Percentiles rank a stretch among this genome's conserved stretches.
phyloP scores from a whole-genome alignment of 371 early-diverging fungal genomes.

The Fennellomyces sp. region DNA sequence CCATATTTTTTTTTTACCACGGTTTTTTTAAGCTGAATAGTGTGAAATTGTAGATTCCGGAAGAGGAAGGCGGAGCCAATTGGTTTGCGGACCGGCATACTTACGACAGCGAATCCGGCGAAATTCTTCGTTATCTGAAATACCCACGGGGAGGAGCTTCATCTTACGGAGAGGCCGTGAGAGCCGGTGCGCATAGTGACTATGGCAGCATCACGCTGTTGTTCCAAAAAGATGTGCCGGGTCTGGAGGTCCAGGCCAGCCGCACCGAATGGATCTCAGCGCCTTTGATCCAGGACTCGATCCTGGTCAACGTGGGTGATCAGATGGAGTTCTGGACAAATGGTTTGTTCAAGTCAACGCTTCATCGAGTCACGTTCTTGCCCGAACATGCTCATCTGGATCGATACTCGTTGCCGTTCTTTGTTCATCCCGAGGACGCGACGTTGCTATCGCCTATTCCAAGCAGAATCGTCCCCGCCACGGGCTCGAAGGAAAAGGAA shows the following conservation, averaged over 20 bases:
- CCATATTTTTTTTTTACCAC: neutral
- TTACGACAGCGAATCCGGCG: conserved; percentile 50
- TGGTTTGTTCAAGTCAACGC: conserved; percentile 69
- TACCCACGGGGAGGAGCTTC: conserved; percentile 58
- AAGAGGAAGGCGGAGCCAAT: conserved; percentile 52
- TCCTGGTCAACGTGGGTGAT: conserved; percentile 77
- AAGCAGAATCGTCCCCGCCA: conserved; percentile 21
- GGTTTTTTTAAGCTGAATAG: neutral
- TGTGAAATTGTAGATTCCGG: conserved; percentile 57
- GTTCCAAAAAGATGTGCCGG: conserved; percentile 73
- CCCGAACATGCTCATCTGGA: conserved; percentile 58
- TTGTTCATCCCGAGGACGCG: conserved; percentile 58
- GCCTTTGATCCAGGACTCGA: conserved; percentile 58
- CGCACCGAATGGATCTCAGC: conserved; percentile 66
- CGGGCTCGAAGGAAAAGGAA: neutral
- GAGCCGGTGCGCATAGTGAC: conserved; percentile 70
- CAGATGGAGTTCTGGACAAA: conserved; percentile 69
- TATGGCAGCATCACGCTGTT: conserved; percentile 76
- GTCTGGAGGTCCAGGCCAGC: conserved; percentile 65
- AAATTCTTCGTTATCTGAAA: conserved; percentile 60
- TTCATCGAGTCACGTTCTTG: conserved; percentile 71
- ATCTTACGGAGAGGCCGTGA: conserved; percentile 39
- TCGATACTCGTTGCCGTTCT: conserved; percentile 76
- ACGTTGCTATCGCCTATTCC: conserved; percentile 51
- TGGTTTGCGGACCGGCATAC: conserved; percentile 58